Base-by-base conservation (phyloP, 176 grass and related monocot species). In the Eremochloa ophiuroides region DNA sequence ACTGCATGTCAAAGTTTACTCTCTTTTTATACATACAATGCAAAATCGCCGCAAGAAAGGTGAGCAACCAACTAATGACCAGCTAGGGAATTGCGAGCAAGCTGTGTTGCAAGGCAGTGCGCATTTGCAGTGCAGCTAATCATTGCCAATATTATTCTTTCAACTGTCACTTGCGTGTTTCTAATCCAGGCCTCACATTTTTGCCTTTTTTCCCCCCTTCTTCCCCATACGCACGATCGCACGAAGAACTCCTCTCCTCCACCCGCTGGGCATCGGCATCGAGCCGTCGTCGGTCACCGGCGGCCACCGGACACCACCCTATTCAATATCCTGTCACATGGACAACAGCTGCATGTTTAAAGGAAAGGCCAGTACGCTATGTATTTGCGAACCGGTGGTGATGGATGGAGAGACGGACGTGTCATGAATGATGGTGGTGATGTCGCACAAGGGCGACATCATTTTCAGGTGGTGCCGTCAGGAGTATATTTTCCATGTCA, bases 51-150 rank as follows among this genome's bases (percentile, higher is more conserved):
- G 38, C 66, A 83, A 74, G 76, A 70, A 80, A 88, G 69, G 20
- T 60, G 71, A 64, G 74, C 80, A 79, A 46, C 66, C 81, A 79
- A 42, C 82, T 71, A 77, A 85, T 82, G 26, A 65, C 59, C 43
- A 72, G 77, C 69, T 68, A 69, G 26, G 34, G 87, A 43, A 62
- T 26, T 20, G 35, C 42, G 25, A 58, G 60, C 69, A 51, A 65
- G 60, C 71, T n/a, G n/a, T n/a, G n/a, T n/a, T 40, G 71, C 82
- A 76, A 76, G 43, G 43, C 69, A 58, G 53, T 41, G 75, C 15
- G 30, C 65, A 38, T 58, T 51, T 69, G 63, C 72, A 39, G n/a
- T 76, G 60, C 74, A 70, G 42, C 71, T 65, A 58, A 70, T 89
- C 63, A 55, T 80, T 53, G 51, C 10, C 53, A 55, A 23, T 62